phyloP scores from a whole-genome alignment of 306 rosid genomes.

The Sicyos edulis region DNA sequence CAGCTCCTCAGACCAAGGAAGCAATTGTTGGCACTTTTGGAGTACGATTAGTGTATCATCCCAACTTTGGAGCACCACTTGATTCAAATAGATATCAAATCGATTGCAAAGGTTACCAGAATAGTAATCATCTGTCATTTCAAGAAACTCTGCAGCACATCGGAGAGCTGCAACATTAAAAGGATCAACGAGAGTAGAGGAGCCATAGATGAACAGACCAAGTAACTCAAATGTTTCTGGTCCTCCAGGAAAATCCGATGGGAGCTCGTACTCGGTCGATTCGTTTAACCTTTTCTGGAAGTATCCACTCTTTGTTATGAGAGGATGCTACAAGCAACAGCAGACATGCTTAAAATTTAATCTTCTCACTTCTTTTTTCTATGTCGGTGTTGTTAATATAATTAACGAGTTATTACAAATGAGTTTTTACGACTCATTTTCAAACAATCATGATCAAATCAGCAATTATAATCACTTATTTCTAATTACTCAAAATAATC shows the following conservation, averaged over 20 bases:
- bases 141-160: constrained; percentile 81
- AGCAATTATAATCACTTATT: no score
- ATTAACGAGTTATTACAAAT: constrained; percentile 5
- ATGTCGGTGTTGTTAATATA: neutral
- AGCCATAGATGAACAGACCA: constrained; percentile 61
- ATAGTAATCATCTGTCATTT: constrained; percentile 66
- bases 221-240: constrained; percentile 75
- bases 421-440: no score
- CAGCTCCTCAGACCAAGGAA: constrained; percentile 79
- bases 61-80: constrained; percentile 84
- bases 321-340: constrained; percentile 43
- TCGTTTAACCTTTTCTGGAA: constrained; percentile 50
- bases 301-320: constrained; percentile 73
- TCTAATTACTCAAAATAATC: no score
- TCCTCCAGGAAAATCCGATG: constrained; percentile 73
- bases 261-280: constrained; percentile 58
- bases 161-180: constrained; percentile 66
- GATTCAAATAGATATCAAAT: constrained; percentile 71
- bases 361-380: neutral
- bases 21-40: constrained; percentile 62
- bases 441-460: no score
- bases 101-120: constrained; percentile 62
- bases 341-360: neutral
- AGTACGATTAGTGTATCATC: constrained; percentile 79
- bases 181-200: constrained; percentile 69